Evolutionary conservation across 768 basidiomycete genomes (phyloP), one percentile per base, ranked within the genome.

Genomic region (Mycena capillaripes): DNA sequence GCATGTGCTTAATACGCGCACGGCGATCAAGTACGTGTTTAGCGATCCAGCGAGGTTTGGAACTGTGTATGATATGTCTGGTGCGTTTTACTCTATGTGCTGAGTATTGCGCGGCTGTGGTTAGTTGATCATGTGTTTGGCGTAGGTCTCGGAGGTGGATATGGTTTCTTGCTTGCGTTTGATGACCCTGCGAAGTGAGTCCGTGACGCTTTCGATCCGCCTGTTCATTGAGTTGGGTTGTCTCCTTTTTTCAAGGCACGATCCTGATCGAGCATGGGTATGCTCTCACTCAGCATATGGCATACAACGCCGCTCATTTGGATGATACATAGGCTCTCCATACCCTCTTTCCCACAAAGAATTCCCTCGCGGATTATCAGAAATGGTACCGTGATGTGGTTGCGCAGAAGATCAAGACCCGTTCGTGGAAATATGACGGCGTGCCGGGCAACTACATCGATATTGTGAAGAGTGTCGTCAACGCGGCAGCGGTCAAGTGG

Each of bases 401-500:
- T 6, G 56, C 38, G 5, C 60, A 69, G 23, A 46, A 70, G 16
- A 75, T 82, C 56, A 72, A 77, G 53, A 62, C 77, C 29, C 66
- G 75, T n/a, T 78, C 78, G 7, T 82, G 78, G 76, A 73, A 64
- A 21, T 77, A 77, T 36, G 75, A 79, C 60, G 78, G 80, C 50
- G 73, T 77, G 9, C 64, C 79, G 16, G 81, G 81, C 36, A 77
- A 66, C 58, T 81, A 79, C 38, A 73, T 88, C 69, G 85, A 89
- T 72, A 79, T 88, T 69, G 84, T 86, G 30, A 78, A 80, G 44
- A 82, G 85, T 62, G 86, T 87, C 7, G 79, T 85, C 77, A 86
- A 86, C 68, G 75, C 83, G 10, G 76, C 81, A 21, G 75, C 80
- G 10, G 79, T 84, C 7, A 80, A 83, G 46, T 88, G 86, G 86